Evolutionary conservation across 805 yeast genomes (phyloP), one percentile per base, ranked within the genome.

Genomic region (Yarrowia sp.): DNA sequence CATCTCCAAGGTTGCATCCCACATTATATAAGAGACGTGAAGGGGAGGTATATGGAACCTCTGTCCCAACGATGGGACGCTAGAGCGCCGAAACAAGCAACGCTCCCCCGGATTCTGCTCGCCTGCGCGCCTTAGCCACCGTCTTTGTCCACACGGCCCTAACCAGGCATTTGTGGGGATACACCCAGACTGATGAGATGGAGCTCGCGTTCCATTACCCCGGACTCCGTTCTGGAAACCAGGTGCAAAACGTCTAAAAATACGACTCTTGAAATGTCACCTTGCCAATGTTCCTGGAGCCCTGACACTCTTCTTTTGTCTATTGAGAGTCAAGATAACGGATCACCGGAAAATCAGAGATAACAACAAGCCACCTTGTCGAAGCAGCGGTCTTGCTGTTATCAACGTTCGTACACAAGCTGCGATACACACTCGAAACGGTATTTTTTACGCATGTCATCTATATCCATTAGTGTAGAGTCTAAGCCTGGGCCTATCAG

Each of bases 1-100:
- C 58, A 51, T 51, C 58, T 33, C 58, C 58, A 33, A 35, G 41
- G 58, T 51, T 51, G 38, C 58, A 49, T 49, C 40, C 40, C 56
- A 49, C 56, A 48, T 22, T 51, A 51, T 51, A 51, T 51, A 51
- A 22, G 32, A 10, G 38, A 16, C 22, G 22, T 51, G 58, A 41
- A 21, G 16, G 38, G 54, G 21, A 4, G 24, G 22, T 19, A 8
- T 17, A 46, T 46, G 54, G 54, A 48, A 48, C 54, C 28, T 48
- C 3, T 48, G 54, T 36, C 2, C 36, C 24, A 2, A 10, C 28
- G 21, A 51, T 33, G 58, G 11, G 30, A 51, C 43, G 41, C 58
- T 51, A 51, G 26, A 19, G 36, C 30, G 21, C 41, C 21, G 32
- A 51, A 16, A 33, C 28, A 49, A 33, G n/a, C 36, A 10, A 21